Evolutionary conservation across 2,329 filamentous ascomycete genomes (phyloP), one percentile per base, ranked within the genome.

Genomic region (Proliferodiscus dingleyae): DNA sequence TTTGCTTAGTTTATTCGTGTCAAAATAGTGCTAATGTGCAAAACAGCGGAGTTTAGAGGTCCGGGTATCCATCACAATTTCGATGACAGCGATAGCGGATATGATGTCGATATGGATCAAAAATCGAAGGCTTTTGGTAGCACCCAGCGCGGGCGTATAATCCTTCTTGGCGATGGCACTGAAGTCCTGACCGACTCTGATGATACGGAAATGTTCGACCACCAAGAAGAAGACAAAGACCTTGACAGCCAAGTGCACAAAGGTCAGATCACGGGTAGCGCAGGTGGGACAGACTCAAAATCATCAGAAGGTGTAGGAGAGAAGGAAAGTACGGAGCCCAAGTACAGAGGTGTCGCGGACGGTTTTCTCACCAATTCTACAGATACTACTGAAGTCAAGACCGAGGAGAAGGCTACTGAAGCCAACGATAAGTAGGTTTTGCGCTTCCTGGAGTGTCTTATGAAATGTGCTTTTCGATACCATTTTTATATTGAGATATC

Each of bases 141-240:
- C 65, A 85, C 85, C 66, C 80, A 81, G 66, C 71, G 73, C 48
- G 89, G 89, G 58, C 83, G 90, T 60, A 89, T 96, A 67, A 97
- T 97, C 67, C 83, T 95, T 65, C 80, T 98, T 58, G 90, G 91
- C 57, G 90, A 97, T 72, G 93, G 91, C 61, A 95, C 89, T 62
- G 90, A 96, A 73, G 81, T 95, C 65, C 75, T 90, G 62, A 89
- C 88, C 58, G 89, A 93, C 68, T 86, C 86, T 65, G 83, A 89
- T 68, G 89, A 96, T 64, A 82, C 86, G 54, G 89, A 95, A 61
- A 91, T 95, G 83, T 95, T 96, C 69, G 89, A 96, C 67, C 84
- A 89, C 62, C 77, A 89, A 64, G 88, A 94, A 63, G 79, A 82
- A 59, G 87, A 94, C 63, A 87, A 88, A 66, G 89, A 95, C 64